Evolutionary conservation across 495 filamentous ascomycete genomes (phyloP).

Genomic region (Cetradonia linearis): DNA sequence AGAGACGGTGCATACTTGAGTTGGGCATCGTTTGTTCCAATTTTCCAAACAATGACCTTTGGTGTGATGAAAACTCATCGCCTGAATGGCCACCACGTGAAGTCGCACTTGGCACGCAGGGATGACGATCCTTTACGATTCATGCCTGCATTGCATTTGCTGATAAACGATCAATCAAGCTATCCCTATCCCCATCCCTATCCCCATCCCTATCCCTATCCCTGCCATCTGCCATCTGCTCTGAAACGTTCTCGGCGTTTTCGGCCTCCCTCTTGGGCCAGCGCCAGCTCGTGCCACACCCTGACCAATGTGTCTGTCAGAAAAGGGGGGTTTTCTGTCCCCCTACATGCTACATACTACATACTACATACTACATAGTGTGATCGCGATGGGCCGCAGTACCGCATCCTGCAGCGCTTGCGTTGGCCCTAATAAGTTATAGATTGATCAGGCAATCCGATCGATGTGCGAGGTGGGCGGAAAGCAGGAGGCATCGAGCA

Average conservation of each 20-base stretch:
- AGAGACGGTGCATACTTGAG: too few species aligned
- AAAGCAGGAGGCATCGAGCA: background rate
- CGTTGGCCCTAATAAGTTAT: too few species aligned
- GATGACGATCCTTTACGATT: background rate
- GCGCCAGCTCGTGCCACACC: background rate
- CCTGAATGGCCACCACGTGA: background rate
- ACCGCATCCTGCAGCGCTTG: constrained; percentile 5
- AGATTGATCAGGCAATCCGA: background rate
- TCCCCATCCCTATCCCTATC: too few species aligned
- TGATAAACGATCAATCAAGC: background rate
- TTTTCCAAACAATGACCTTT: background rate
- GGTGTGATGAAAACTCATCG: background rate
- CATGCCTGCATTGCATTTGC: background rate
- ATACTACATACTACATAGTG: too few species aligned
- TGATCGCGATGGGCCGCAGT: constrained; percentile 4
- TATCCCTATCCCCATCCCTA: too few species aligned
- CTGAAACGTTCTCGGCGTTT: background rate
- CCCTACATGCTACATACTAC: background rate
- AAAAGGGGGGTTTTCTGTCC: background rate
- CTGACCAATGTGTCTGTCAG: background rate
- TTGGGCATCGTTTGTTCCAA: background rate
- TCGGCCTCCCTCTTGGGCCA: too few species aligned
- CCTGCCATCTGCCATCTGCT: too few species aligned
- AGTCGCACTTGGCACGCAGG: background rate
- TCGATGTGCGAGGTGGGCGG: too few species aligned